phyloP scores from a whole-genome alignment of 345 rosid genomes.

The Gossypium ekmanianum region DNA sequence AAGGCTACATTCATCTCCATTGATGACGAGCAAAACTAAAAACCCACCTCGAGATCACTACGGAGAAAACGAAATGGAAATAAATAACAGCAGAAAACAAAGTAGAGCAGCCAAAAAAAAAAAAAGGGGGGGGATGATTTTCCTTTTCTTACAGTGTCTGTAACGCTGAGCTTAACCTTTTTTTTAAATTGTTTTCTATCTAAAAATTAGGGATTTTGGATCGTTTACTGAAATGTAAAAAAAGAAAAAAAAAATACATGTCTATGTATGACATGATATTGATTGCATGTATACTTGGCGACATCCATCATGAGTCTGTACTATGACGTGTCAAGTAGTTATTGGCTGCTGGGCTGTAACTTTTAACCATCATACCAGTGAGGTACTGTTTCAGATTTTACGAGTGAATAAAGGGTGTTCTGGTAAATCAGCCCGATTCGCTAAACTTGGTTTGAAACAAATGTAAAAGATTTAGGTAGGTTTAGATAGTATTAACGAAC shows the following conservation, averaged over 20 bases:
- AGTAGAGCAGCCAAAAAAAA: neutral
- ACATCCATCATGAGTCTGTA: neutral
- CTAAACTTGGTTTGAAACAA: neutral
- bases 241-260: neutral
- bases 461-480: neutral
- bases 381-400: neutral
- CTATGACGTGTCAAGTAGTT: neutral
- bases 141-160: neutral
- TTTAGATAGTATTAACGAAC: neutral
- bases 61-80: slow-evolving; percentile 34
- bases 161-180: neutral
- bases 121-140: too few species aligned
- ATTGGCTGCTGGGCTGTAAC: neutral
- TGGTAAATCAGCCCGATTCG: neutral
- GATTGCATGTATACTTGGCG: neutral
- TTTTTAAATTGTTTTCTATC: neutral
- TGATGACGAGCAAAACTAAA: slow-evolving; percentile 24
- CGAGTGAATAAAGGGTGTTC: neutral
- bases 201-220: too few species aligned
- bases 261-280: neutral
- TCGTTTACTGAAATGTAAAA: too few species aligned
- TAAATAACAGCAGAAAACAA: slow-evolving; percentile 11
- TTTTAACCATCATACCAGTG: neutral
- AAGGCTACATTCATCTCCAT: slow-evolving; percentile 22
- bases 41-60: slow-evolving; percentile 25